Percentiles rank a stretch among this genome's conserved stretches.
These are phyloP conservation scores for Colletotrichum paranaense DNA, from an alignment of 2,329 filamentous ascomycete species.

Conservation along the genomic window DNA sequence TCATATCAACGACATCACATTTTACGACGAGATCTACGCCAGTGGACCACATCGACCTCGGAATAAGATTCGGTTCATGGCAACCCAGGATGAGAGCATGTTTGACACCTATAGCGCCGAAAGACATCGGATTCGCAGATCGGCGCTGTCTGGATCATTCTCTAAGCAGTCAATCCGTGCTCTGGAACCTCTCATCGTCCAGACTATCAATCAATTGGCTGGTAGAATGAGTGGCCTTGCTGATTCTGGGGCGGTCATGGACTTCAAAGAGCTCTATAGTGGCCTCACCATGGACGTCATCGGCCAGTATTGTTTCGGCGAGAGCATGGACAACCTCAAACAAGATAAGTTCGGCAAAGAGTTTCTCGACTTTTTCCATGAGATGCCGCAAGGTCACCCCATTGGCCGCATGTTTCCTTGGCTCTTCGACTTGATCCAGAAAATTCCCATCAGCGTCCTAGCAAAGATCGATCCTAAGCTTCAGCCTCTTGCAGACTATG, in stretches of 20 bases:
- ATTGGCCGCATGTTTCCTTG: constrained; percentile 35
- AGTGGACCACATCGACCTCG: neutral
- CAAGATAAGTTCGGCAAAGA: constrained; percentile 46
- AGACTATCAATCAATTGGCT: constrained; percentile 44
- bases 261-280: constrained; percentile 38
- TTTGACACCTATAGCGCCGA: constrained; percentile 51
- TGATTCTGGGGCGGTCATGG: constrained; percentile 29
- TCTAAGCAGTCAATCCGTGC: constrained; percentile 49
- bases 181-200: constrained; percentile 49
- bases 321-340: no score
- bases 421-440: constrained; percentile 37
- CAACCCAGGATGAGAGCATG: constrained; percentile 36
- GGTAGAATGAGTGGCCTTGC: constrained; percentile 43
- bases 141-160: constrained; percentile 55
- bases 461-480: constrained; percentile 32
- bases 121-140: constrained; percentile 53
- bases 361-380: constrained; percentile 40
- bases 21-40: constrained; percentile 42
- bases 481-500: constrained; percentile 32
- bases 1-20: constrained; percentile 44
- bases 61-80: constrained; percentile 29
- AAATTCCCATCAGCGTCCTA: constrained; percentile 27
- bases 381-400: constrained; percentile 37
- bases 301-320: constrained; percentile 48
- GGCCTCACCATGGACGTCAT: constrained; percentile 49